Conservation (phyloP, 495 filamentous ascomycete species). For the Cudoniella acicularis region DNA sequence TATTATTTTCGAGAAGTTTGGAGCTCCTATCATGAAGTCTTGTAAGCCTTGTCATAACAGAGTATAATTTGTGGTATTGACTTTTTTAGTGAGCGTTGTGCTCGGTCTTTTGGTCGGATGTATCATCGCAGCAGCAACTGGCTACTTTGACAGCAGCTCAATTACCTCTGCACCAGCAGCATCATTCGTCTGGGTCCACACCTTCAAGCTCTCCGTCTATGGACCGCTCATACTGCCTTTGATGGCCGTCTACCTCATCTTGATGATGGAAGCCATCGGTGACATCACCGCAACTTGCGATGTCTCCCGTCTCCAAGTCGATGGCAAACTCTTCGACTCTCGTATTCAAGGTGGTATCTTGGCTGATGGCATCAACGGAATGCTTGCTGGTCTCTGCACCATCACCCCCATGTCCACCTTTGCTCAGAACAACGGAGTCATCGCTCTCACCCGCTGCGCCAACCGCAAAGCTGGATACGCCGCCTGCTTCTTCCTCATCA, state of each 20-base stretch:
- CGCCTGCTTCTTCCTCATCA: constrained; percentile 70
- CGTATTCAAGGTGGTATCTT: constrained; percentile 88
- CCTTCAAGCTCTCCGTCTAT: constrained; percentile 77
- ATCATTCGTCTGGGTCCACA: constrained; percentile 89
- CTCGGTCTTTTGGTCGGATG: constrained; percentile 81
- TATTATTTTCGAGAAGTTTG: constrained; percentile 80
- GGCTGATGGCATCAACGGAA: constrained; percentile 78
- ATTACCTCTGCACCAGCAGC: constrained; percentile 70
- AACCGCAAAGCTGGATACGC: constrained; percentile 82
- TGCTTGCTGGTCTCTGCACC: constrained; percentile 77
- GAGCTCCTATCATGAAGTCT: constrained; percentile 62
- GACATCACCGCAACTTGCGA: constrained; percentile 73
- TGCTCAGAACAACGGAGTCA: constrained; percentile 91
- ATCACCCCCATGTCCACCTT: constrained; percentile 23
- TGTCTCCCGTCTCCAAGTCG: constrained; percentile 80
- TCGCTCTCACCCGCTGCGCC: constrained; percentile 82
- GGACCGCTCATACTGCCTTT: constrained; percentile 80
- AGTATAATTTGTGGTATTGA: constrained; percentile 57
- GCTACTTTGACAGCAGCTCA: constrained; percentile 71
- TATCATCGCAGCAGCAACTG: constrained; percentile 79
- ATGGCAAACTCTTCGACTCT: constrained; percentile 77
- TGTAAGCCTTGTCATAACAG: constrained; percentile 1
- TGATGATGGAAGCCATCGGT: constrained; percentile 87
- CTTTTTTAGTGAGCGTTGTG: constrained; percentile 62
- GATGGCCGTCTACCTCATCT: constrained; percentile 81